Conservation (phyloP, 2,329 filamentous ascomycete genomes). For the Penicillium sp. region DNA sequence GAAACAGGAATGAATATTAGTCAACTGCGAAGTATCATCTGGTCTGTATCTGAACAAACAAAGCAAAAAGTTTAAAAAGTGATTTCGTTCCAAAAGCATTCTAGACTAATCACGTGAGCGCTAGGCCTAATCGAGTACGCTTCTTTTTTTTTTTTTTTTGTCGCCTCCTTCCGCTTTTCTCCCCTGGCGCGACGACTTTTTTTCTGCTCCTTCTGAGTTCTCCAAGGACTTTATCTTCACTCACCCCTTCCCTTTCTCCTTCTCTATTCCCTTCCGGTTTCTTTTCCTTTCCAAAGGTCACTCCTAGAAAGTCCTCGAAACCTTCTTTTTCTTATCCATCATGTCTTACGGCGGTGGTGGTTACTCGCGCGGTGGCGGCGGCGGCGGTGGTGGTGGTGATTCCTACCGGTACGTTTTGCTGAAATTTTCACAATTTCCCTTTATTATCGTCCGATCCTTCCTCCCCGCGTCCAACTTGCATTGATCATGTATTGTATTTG, state of each 20-base stretch:
- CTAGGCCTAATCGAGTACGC: slow-evolving; percentile 29
- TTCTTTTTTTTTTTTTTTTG: slow-evolving; percentile 10
- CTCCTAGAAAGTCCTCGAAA: not conserved
- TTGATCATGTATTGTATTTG: not conserved
- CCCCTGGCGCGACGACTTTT: slow-evolving; percentile 6
- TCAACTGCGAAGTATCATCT: not conserved
- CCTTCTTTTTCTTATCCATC: slow-evolving; percentile 28
- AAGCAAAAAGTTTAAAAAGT: not conserved
- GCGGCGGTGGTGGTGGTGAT: slow-evolving; percentile 37
- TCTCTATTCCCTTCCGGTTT: slow-evolving; percentile 22
- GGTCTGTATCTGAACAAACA: not conserved
- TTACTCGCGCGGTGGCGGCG: slow-evolving; percentile 49
- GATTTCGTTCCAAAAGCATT: not conserved
- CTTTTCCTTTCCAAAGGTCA: slow-evolving; percentile 9
- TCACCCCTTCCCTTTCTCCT: not conserved
- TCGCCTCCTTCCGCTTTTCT: slow-evolving; percentile 20
- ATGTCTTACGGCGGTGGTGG: slow-evolving; percentile 68
- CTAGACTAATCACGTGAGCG: not conserved
- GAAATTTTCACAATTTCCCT: not conserved
- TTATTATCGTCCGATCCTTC: not conserved
- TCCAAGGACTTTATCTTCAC: not conserved
- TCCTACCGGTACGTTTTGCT: slow-evolving; percentile 48
- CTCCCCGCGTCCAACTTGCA: not conserved
- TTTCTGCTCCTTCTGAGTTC: slow-evolving; percentile 1
- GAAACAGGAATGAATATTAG: too few species aligned